phyloP scores from a whole-genome alignment of 805 yeast species.

The Schwanniomyces vanrijiae region DNA sequence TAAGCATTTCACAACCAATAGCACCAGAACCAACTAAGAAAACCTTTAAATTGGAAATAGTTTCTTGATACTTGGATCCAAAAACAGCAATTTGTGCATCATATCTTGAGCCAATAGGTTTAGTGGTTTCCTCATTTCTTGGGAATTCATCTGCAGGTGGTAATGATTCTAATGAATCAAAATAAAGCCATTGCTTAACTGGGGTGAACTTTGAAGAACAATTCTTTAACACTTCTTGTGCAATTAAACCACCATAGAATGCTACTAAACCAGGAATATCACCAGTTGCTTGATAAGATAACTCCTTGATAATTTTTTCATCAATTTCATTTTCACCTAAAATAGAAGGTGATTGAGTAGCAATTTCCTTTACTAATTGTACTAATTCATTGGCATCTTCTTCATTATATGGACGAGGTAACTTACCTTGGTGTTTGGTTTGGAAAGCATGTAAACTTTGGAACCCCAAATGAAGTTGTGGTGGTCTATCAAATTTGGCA shows the following conservation, averaged over 20 bases:
- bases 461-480: conserved; percentile 88
- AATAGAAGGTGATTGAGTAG: conserved; percentile 54
- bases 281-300: conserved; percentile 86
- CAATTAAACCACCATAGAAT: conserved; percentile 88
- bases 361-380: conserved; percentile 57
- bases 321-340: conserved; percentile 57
- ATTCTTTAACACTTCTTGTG: conserved; percentile 95
- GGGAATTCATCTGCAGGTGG: conserved; percentile 60
- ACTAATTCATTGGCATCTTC: conserved; percentile 73
- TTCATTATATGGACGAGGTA: conserved; percentile 76
- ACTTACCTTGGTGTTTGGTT: conserved; percentile 55
- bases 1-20: conserved; percentile 97
- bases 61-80: conserved; percentile 75
- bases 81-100: conserved; percentile 96
- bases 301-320: conserved; percentile 63
- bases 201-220: conserved; percentile 96
- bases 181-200: conserved; percentile 85
- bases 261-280: conserved; percentile 90
- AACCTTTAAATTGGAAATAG: conserved; percentile 72
- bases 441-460: conserved; percentile 82
- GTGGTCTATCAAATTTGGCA: conserved; percentile 92
- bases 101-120: conserved; percentile 79
- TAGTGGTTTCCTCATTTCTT: conserved; percentile 69
- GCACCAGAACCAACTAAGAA: conserved; percentile 98
- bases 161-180: conserved; percentile 89